Evolutionary conservation across 176 grass and related monocot species (phyloP).

Genomic region (Panicum miliaceum): DNA sequence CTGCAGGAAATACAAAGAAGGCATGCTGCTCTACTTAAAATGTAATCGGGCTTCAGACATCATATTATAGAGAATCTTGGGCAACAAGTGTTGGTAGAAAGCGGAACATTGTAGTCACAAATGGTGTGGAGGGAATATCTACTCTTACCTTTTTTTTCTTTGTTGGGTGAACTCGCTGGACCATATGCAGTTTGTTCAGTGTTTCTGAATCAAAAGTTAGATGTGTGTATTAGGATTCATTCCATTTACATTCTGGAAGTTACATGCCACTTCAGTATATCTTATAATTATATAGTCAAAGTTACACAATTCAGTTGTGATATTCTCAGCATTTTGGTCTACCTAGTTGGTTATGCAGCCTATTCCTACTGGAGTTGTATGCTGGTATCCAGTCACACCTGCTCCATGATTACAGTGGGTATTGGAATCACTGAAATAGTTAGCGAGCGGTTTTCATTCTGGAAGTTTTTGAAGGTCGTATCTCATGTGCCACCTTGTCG

Average conservation of each 20-base stretch:
- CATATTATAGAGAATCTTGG: slow-evolving; percentile 45
- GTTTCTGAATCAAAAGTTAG: slow-evolving; percentile 49
- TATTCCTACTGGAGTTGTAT: neutral
- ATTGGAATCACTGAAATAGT: slow-evolving; percentile 13
- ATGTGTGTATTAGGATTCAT: slow-evolving; percentile 43
- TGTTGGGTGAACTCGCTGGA: slow-evolving; percentile 10
- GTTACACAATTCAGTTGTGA: neutral
- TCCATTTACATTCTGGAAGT: slow-evolving; percentile 46
- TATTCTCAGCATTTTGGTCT: neutral
- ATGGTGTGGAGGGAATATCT: slow-evolving; percentile 20
- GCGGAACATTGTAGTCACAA: slow-evolving; percentile 34
- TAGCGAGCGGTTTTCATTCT: neutral
- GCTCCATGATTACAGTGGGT: neutral
- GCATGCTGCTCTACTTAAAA: slow-evolving; percentile 69
- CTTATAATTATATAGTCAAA: slow-evolving; percentile 24
- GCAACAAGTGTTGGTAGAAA: slow-evolving; percentile 15
- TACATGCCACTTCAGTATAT: slow-evolving; percentile 41
- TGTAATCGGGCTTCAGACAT: neutral
- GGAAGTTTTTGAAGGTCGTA: slow-evolving; percentile 5
- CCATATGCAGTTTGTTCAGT: slow-evolving; percentile 35
- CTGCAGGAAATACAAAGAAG: slow-evolving; percentile 46
- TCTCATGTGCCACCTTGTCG: slow-evolving; percentile 1
- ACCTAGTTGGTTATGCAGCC: neutral
- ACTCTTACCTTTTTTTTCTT: neutral
- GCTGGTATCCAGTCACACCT: slow-evolving; percentile 6